Evolutionary conservation across 495 filamentous ascomycete genomes (phyloP).

Genomic region (Aspergillus hancockii): DNA sequence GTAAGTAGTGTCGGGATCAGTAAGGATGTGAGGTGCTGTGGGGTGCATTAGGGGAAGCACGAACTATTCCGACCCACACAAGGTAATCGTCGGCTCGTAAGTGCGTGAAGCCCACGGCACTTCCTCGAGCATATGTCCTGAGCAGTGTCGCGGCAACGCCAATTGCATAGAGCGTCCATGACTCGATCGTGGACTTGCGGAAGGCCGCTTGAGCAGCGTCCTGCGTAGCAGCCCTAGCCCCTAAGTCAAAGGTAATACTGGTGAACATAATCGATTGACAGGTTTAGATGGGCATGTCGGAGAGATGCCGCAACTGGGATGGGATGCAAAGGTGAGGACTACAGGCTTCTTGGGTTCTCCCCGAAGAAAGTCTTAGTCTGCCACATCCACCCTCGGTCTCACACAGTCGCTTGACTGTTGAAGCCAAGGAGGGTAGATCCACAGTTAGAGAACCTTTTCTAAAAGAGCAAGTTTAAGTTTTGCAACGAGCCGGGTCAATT

Average conservation of each 20-base stretch:
- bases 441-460: not conserved
- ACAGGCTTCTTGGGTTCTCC: not conserved
- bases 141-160: slow-evolving; percentile 44
- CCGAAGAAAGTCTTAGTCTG: too few species aligned
- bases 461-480: not conserved
- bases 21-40: not conserved
- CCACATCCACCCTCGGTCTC: not conserved
- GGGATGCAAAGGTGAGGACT: not conserved
- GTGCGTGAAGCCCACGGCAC: slow-evolving; percentile 40
- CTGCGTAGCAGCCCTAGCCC: slow-evolving; percentile 8
- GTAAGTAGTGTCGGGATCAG: slow-evolving; percentile 13
- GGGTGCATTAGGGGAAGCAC: slow-evolving; percentile 16
- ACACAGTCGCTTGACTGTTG: not conserved
- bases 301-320: not conserved
- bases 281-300: slow-evolving; percentile 1
- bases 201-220: slow-evolving; percentile 36
- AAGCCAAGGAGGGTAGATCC: not conserved
- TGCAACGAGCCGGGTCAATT: not conserved
- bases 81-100: slow-evolving; percentile 55
- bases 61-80: slow-evolving; percentile 50
- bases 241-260: not conserved
- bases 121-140: slow-evolving; percentile 45
- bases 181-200: slow-evolving; percentile 39
- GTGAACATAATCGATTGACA: slow-evolving; percentile 3
- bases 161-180: slow-evolving; percentile 48